Evolutionary conservation across 768 basidiomycete genomes (phyloP).

Genomic region (Mycena maculata): DNA sequence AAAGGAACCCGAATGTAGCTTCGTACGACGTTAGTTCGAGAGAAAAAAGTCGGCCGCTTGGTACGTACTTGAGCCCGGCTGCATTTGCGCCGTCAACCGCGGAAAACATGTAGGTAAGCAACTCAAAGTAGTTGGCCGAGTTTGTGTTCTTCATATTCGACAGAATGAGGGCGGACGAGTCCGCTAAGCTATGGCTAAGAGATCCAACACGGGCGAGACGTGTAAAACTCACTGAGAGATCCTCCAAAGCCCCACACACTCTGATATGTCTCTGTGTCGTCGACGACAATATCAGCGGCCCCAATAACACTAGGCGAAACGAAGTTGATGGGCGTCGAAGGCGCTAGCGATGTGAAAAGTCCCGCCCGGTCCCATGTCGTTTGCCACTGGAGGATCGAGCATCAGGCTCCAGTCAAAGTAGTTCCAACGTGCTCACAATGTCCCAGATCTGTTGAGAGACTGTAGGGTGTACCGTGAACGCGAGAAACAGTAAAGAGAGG

Average conservation of each 20-base stretch:
- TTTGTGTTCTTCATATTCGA: constrained; percentile 72
- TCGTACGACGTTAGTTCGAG: background rate
- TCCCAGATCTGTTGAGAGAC: constrained; percentile 67
- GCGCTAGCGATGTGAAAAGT: constrained; percentile 62
- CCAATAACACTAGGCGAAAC: constrained; percentile 66
- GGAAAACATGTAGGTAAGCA: constrained; percentile 71
- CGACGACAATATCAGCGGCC: constrained; percentile 70
- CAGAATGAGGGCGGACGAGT: constrained; percentile 73
- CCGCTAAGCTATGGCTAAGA: constrained; percentile 56
- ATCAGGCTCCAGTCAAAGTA: constrained; percentile 8
- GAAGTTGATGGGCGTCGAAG: constrained; percentile 67
- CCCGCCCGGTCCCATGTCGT: constrained; percentile 64
- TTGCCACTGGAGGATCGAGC: constrained; percentile 59
- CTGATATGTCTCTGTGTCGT: constrained; percentile 68
- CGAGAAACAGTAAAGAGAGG: constrained; percentile 28
- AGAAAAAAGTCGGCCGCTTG: too few relatives aligned
- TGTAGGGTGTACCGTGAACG: constrained; percentile 36
- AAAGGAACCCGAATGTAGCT: constrained; percentile 64
- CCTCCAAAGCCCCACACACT: constrained; percentile 76
- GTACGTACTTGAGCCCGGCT: constrained; percentile 74
- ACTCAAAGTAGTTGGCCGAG: constrained; percentile 64
- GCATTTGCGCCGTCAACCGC: constrained; percentile 69
- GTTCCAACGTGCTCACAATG: constrained; percentile 50
- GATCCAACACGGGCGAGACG: background rate
- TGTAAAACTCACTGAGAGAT: constrained; percentile 61